Conservation (phyloP, 176 grass and related monocot species). For the Musa troglodytarum region DNA sequence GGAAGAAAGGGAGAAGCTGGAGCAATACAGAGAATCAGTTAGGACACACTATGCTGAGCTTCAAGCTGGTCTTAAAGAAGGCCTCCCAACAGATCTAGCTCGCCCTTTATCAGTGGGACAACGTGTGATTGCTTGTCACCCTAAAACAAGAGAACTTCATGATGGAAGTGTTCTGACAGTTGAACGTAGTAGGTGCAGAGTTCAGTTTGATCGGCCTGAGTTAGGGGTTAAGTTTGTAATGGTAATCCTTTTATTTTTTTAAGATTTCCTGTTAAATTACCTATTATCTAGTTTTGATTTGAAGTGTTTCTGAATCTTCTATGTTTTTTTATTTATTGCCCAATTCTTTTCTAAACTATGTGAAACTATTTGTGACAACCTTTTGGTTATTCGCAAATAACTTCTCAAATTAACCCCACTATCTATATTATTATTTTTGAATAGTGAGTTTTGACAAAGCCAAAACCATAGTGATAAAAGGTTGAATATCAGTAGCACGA, state of each 20-base stretch:
- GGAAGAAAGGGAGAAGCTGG: constrained; percentile 87
- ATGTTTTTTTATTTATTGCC: not conserved
- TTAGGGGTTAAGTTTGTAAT: constrained; percentile 75
- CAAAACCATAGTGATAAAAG: too few relatives aligned
- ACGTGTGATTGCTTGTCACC: constrained; percentile 80
- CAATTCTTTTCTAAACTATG: not conserved
- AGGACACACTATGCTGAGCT: constrained; percentile 83
- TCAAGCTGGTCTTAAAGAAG: constrained; percentile 68
- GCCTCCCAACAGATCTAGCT: constrained; percentile 82
- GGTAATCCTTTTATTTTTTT: constrained; percentile 39
- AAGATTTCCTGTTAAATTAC: constrained; percentile 2
- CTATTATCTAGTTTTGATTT: not conserved
- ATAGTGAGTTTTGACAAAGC: too few relatives aligned
- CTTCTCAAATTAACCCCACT: not conserved
- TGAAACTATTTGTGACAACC: not conserved
- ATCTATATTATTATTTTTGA: not conserved
- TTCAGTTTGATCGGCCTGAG: constrained; percentile 86
- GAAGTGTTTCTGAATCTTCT: too few relatives aligned
- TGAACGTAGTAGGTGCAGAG: constrained; percentile 44
- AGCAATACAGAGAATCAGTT: constrained; percentile 79
- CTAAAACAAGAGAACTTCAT: constrained; percentile 91
- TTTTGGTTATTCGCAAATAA: not conserved
- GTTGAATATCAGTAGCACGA: too few relatives aligned
- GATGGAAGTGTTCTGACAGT: constrained; percentile 84
- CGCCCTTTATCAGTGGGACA: constrained; percentile 85